phyloP scores from a whole-genome alignment of 345 rosid species.

The Moricandia arvensis region DNA sequence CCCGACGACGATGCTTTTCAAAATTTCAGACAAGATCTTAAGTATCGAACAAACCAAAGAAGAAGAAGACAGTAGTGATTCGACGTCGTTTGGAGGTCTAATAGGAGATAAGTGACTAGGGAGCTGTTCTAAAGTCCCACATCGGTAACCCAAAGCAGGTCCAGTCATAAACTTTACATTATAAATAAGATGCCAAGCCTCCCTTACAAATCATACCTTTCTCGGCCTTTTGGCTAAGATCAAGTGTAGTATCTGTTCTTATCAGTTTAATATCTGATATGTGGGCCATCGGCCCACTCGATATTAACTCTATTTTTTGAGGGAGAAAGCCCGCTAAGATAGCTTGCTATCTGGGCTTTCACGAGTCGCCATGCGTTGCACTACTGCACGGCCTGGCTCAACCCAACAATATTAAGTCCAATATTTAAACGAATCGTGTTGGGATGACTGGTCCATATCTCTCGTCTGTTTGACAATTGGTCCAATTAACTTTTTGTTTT shows the following conservation, averaged over 20 bases:
- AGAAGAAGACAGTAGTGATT: background rate
- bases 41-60: background rate
- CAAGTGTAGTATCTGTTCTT: constrained; percentile 70
- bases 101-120: background rate
- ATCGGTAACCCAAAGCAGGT: background rate
- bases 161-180: background rate
- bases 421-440: too few species aligned
- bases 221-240: constrained; percentile 78
- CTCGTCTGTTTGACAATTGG: too few species aligned
- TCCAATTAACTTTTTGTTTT: too few species aligned
- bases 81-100: background rate
- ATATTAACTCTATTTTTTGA: constrained; percentile 34
- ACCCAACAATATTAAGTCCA: background rate
- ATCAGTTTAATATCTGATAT: constrained; percentile 67
- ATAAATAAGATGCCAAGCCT: background rate
- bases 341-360: constrained; percentile 36
- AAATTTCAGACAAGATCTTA: background rate
- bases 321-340: constrained; percentile 16
- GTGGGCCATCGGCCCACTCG: constrained; percentile 37
- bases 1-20: background rate
- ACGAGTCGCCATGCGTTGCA: constrained; percentile 29
- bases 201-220: constrained; percentile 35
- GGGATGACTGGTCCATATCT: too few species aligned
- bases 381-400: constrained; percentile 29
- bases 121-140: background rate